phyloP scores from a whole-genome alignment of 345 rosid genomes.

The Viola odorata region DNA sequence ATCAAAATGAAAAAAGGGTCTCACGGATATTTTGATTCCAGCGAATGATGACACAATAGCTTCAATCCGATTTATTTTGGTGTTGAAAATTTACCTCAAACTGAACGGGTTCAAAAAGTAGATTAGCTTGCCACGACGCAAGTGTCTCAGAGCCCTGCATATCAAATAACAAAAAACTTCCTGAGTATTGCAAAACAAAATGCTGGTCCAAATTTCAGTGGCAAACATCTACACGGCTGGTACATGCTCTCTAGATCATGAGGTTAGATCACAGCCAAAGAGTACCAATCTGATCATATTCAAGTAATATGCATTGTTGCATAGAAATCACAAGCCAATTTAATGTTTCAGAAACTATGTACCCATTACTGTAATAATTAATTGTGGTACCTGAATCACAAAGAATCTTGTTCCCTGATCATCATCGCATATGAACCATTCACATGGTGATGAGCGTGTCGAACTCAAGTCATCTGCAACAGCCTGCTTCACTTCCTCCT shows the following conservation, averaged over 20 bases:
- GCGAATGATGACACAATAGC: slow-evolving; percentile 1
- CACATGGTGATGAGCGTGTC: slow-evolving; percentile 68
- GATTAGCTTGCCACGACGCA: slow-evolving; percentile 95
- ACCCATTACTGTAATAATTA: slow-evolving; percentile 2
- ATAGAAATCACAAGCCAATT: not conserved
- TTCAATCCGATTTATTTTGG: too few relatives aligned
- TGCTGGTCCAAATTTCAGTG: not conserved
- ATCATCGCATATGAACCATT: slow-evolving; percentile 93
- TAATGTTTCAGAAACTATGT: not conserved
- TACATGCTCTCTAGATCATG: not conserved
- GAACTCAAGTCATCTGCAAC: slow-evolving; percentile 89
- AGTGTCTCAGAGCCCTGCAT: slow-evolving; percentile 84
- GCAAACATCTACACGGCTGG: not conserved
- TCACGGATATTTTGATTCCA: too few relatives aligned
- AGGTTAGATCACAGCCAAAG: not conserved
- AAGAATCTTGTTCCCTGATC: slow-evolving; percentile 74
- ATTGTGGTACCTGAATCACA: slow-evolving; percentile 67
- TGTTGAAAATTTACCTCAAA: slow-evolving; percentile 53
- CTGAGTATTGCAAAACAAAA: not conserved
- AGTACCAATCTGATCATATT: not conserved
- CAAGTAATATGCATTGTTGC: not conserved
- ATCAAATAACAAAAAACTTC: not conserved
- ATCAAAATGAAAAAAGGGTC: not conserved
- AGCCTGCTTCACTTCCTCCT: slow-evolving; percentile 95
- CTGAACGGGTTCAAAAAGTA: slow-evolving; percentile 82